Evolutionary conservation across 2,329 filamentous ascomycete genomes (phyloP), one percentile per base, ranked within the genome.

Genomic region (Furcasterigmium sp.): DNA sequence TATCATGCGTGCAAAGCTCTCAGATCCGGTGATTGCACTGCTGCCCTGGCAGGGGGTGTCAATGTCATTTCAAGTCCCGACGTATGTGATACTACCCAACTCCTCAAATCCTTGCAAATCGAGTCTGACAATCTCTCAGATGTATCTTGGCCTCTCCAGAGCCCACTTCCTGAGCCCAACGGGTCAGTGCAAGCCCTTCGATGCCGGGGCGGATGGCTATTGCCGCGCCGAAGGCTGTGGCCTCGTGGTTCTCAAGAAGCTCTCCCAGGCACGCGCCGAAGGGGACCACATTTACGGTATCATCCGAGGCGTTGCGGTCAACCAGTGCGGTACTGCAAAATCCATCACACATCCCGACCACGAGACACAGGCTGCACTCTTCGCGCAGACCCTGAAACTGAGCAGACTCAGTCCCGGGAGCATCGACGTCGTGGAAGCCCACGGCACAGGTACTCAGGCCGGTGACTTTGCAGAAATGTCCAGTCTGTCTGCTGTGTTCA

Each of bases 321-420:
- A 72, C 46, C 66, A 70, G 38, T 69, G 73, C 42, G 65, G 65
- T 3, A 66, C 60, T 23, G 56, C 55, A 8, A 54, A 53, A 0
- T 53, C 54, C 8, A 55, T 64, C 37, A 57, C 53, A 0, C 49
- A 51, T 15, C 51, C 54, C 2, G 45, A 54, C 32, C 18, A 43
- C 1, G 25, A 15, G 1, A 51, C 54, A 1, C 51, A 55, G 34
- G 46, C 48, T 11, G 40, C 37, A 1, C 42, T 57, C 2, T 80
- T 79, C 58, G 73, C 74, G 51, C 70, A 72, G 42, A 67, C 82
- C 7, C 67, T 82, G 3, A 67, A 69, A 28, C 9, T 4, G 11
- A 23, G 18, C 19, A 15, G 36, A 8, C 36, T 38, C 13, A 23
- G 19, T n/a, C 13, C 36, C 21, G 10, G 8, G 8, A 23, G 19